A percentile compares a stretch with the other conserved stretches of the same genome.
Evolutionary conservation across 208 protist genomes (phyloP).

Genomic region (Porcisia deanei): DNA sequence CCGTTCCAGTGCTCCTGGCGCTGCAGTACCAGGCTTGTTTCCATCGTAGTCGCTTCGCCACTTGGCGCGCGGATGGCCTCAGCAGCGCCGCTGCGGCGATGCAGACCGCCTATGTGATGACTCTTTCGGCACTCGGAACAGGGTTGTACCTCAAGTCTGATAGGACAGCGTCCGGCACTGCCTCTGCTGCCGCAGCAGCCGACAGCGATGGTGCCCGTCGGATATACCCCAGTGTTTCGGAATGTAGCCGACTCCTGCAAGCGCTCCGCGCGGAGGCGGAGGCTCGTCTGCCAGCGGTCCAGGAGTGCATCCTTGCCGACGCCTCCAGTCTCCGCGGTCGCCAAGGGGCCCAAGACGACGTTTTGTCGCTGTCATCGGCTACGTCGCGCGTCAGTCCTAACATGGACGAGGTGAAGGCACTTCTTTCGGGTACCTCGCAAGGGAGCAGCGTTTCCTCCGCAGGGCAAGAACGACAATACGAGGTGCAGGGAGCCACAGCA

Average conservation of each 20-base stretch:
- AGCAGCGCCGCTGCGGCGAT: constrained; percentile 9
- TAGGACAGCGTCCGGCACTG: background rate
- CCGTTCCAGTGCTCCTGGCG: constrained; percentile 34
- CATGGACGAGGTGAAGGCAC: constrained; percentile 25
- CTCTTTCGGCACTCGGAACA: background rate
- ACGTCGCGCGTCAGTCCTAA: background rate
- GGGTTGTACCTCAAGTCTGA: background rate
- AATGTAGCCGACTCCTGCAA: constrained; percentile 1
- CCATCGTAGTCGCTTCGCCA: constrained; percentile 23
- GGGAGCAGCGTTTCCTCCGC: background rate
- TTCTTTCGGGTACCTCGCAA: constrained; percentile 5
- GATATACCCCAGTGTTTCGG: background rate
- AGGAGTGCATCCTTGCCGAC: constrained; percentile 7
- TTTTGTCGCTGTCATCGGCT: background rate
- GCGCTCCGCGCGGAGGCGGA: constrained; percentile 3
- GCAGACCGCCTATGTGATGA: constrained; percentile 20
- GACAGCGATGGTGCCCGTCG: background rate
- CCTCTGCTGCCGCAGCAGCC: background rate
- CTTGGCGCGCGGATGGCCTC: constrained; percentile 5
- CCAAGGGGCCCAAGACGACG: background rate
- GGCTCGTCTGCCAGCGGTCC: constrained; percentile 5
- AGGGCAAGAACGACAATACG: no score
- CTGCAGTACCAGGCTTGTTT: constrained; percentile 36
- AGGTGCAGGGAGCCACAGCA: background rate
- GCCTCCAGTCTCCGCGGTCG: constrained; percentile 3